Evolutionary conservation across 192 early-diverging fungal species (phyloP).

Genomic region (Bifiguratus adelaidae): DNA sequence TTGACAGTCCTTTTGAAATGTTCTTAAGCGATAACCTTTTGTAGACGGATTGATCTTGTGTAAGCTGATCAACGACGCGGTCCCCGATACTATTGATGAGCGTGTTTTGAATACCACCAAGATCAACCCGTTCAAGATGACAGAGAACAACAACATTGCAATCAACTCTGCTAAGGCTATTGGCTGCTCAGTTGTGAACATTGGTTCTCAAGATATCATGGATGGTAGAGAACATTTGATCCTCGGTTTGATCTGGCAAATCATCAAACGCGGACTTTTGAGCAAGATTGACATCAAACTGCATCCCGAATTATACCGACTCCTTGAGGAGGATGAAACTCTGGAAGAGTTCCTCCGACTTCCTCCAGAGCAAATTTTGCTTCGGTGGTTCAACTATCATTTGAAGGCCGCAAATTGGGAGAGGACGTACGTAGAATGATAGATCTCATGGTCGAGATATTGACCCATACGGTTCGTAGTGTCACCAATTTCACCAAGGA

Average conservation of each 20-base stretch:
- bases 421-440: conserved; percentile 33
- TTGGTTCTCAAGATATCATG: conserved; percentile 93
- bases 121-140: conserved; percentile 91
- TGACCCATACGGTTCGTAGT: conserved; percentile 6
- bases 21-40: not conserved
- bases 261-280: conserved; percentile 95
- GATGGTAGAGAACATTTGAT: conserved; percentile 96
- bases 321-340: conserved; percentile 87
- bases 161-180: conserved; percentile 99
- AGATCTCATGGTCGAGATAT: not conserved
- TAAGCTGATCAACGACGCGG: conserved; percentile 97
- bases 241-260: conserved; percentile 97
- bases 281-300: conserved; percentile 97
- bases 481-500: conserved; percentile 90
- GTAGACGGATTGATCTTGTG: conserved; percentile 84
- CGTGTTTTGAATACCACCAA: conserved; percentile 91
- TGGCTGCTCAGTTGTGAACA: conserved; percentile 96
- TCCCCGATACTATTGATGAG: conserved; percentile 96
- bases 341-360: conserved; percentile 91
- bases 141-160: conserved; percentile 99
- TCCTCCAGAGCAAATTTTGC: conserved; percentile 91
- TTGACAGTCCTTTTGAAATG: not conserved
- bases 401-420: conserved; percentile 86
- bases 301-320: conserved; percentile 94
- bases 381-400: conserved; percentile 99